Evolutionary conservation across 306 rosid species (phyloP), one percentile per base, ranked within the genome.

Genomic region (Sphenostylis stenocarpa): DNA sequence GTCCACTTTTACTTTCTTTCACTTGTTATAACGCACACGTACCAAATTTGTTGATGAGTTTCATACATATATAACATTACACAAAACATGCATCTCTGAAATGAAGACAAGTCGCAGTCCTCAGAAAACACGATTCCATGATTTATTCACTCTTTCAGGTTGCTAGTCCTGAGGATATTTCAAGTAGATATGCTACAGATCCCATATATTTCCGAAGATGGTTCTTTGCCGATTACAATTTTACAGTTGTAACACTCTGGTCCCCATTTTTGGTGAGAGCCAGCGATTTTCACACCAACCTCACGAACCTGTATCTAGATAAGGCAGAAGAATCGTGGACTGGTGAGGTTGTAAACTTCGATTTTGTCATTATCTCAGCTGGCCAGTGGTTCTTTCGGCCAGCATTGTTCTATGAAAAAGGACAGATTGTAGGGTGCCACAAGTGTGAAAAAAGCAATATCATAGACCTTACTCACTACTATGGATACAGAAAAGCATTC

Each of bases 351-450:
- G 76, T 79, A 45, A 62, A 21, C 28, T 91, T 87, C 1, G 89
- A 93, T 64, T 89, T 84, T 31, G 92, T 93, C 71, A 79, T 93
- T 28, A 71, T 91, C 87, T 91, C 96, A 33, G 90, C 86, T 3
- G 98, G 96, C 41, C 96, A 91, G 3, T 93, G 96, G 97, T 93
- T 93, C 84, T 91, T 91, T 57, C 78, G 92, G 13, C 93, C 91
- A 7, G 41, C 75, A 6, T 3, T 84, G 8, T 77, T 79, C 74
- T 64, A 86, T 16, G 92, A 91, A 72, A 86, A 87, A 6, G 87
- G 68, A 24, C 70, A 21, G 2, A 15, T 84, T 20, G 68, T 84
- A 16, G 97, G 96, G 38, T 91, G 97, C 69, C 71, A 80, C 78
- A 52, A 14, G 44, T 93, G 97, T 76, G 82, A 71, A 1, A 55